Evolutionary conservation across 495 filamentous ascomycete species (phyloP).

Genomic region (Penicillium taxi): DNA sequence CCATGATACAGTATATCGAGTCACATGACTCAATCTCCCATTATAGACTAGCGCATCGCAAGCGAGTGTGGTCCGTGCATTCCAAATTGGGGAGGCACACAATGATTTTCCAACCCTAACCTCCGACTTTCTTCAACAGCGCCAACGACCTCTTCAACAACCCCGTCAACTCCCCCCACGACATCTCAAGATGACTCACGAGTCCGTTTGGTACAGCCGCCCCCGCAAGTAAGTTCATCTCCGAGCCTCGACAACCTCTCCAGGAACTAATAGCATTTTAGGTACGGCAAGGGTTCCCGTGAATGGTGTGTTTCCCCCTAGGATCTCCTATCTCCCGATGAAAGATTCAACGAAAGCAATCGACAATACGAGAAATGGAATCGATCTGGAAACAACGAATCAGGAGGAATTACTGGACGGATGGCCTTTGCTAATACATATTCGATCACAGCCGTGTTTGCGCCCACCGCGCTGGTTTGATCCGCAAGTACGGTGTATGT

Average conservation of each 20-base stretch:
- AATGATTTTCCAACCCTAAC: slow-evolving; percentile 35
- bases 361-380: slow-evolving; percentile 8
- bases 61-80: slow-evolving; percentile 33
- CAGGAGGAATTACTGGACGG: slow-evolving; percentile 3
- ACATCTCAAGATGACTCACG: slow-evolving; percentile 83
- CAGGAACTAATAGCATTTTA: slow-evolving; percentile 15
- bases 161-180: slow-evolving; percentile 33
- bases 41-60: slow-evolving; percentile 25
- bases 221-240: slow-evolving; percentile 64
- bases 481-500: slow-evolving; percentile 97
- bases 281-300: slow-evolving; percentile 82
- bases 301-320: slow-evolving; percentile 56
- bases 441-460: slow-evolving; percentile 73
- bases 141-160: slow-evolving; percentile 33
- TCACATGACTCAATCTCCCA: slow-evolving; percentile 11
- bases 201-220: slow-evolving; percentile 98
- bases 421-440: slow-evolving; percentile 18
- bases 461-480: slow-evolving; percentile 88
- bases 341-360: slow-evolving; percentile 4
- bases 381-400: slow-evolving; percentile 8
- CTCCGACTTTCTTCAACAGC: slow-evolving; percentile 32
- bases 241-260: slow-evolving; percentile 4
- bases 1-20: too few relatives aligned
- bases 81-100: slow-evolving; percentile 33
- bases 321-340: slow-evolving; percentile 8